Conservation (phyloP, 2,329 filamentous ascomycete species). For the Emmonsiellopsis sp. region DNA sequence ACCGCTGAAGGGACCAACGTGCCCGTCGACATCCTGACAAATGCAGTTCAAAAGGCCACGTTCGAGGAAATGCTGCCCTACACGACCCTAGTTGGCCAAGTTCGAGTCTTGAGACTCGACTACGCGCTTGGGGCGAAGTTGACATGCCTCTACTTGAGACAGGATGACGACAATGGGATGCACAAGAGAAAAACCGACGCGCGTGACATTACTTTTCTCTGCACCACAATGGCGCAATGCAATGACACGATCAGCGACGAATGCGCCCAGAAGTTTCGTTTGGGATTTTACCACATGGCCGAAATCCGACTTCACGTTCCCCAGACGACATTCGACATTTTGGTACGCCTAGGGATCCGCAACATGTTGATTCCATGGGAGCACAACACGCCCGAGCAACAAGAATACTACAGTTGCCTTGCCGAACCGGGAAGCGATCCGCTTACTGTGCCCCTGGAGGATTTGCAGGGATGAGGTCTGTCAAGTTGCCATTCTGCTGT, state of each 20-base stretch:
- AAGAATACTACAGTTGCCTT: background rate
- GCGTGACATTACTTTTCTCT: background rate
- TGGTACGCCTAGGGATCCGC: background rate
- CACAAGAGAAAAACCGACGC: background rate
- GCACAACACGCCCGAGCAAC: background rate
- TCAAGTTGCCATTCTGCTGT: background rate
- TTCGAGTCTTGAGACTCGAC: background rate
- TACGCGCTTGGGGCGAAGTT: background rate
- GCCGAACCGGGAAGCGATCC: background rate
- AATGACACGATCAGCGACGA: background rate
- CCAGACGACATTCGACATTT: background rate
- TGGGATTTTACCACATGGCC: background rate
- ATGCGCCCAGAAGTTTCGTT: background rate
- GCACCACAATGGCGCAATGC: background rate
- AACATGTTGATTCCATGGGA: background rate
- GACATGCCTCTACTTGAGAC: background rate
- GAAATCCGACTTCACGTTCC: background rate
- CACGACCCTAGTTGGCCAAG: background rate
- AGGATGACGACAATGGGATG: background rate
- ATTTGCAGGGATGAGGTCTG: background rate
- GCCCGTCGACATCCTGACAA: slow-evolving; percentile 16
- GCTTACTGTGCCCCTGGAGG: background rate
- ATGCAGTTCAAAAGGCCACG: slow-evolving; percentile 16
- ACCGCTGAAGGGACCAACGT: background rate
- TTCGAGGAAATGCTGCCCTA: background rate